These are phyloP conservation scores for Colletotrichum chrysophilum DNA, from an alignment of 2,329 filamentous ascomycete genomes.

Conservation along the genomic window DNA sequence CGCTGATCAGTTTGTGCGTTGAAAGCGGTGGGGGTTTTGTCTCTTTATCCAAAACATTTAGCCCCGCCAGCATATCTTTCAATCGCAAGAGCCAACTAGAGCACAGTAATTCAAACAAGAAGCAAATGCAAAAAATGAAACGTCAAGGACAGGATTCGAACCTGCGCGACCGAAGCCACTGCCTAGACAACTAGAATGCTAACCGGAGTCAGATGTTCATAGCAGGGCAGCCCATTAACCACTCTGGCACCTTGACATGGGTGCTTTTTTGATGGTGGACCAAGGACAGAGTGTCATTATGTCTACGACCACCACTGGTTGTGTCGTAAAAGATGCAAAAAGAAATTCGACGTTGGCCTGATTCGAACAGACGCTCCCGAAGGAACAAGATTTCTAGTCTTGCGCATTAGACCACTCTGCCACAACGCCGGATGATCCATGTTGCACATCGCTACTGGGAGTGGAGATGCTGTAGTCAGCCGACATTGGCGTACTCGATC, in stretches of 20 bases:
- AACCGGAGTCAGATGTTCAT: background rate
- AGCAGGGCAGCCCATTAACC: background rate
- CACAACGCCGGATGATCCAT: background rate
- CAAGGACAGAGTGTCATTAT: background rate
- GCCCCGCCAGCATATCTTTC: background rate
- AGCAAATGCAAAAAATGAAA: background rate
- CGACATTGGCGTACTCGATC: background rate
- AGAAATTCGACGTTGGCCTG: background rate
- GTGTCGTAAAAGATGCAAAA: background rate
- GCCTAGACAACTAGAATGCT: background rate
- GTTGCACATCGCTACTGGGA: background rate
- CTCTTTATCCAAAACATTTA: background rate
- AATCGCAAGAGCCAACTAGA: background rate
- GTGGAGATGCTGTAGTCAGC: background rate
- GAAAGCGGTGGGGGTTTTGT: background rate
- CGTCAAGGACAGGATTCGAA: conserved; percentile 2
- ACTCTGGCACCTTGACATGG: background rate
- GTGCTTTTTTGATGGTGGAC: background rate
- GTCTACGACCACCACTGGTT: fast-evolving
- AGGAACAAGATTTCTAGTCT: background rate
- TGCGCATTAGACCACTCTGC: background rate
- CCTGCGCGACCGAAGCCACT: conserved; percentile 3
- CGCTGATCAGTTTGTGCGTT: conserved; percentile 15
- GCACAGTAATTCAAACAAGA: background rate
- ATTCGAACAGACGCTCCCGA: background rate